Base-by-base conservation (phyloP, 2,329 filamentous ascomycete genomes). In the Colletotrichum eremochloae region DNA sequence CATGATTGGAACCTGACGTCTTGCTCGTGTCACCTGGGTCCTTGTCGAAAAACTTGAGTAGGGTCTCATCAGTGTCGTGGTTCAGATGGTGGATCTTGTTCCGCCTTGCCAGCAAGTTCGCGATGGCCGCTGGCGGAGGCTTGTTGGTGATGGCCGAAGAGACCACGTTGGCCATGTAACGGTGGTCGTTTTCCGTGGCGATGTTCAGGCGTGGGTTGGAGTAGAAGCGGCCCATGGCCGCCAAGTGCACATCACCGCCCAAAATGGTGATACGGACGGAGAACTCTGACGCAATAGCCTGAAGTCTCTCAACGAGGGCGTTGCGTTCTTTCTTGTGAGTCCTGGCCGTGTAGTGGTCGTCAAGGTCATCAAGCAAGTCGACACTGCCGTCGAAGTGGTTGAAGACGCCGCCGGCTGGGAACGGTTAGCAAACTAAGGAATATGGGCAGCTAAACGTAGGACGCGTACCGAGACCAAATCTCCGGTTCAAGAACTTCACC, bases 121-220 rank as follows among this genome's bases (percentile, higher is more conserved):
- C 95, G 78, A 99, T 93, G 76, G 84, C 95, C 80, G 92, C 90
- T 1, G 96, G 94, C 18, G 95, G 94, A 2, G 96, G 96, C 77
- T 96, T 96, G 80, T 99, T 98, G 75, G 97, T 95, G 78, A 99
- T 98, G 42, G 95, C 95, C 0, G 95, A 98, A 7, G 95, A 97
- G 65, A 98, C 89, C 29, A 99, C 88, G 78, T 99, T 99, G 63
- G 92, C 93, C 91, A 99, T 98, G 82, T 98, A 98, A 68, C 96
- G 90, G 80, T 94, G 93, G 81, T 99, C 96, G 71, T 92, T 88
- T 79, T 96, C 93, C 67, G 91, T 92, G 0, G 94, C 88, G 44
- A 97, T 88, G 65, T 91, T 88, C 56, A 96, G 87, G 76, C 91
- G 92, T 9, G 94, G 94, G 77, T 96, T 96, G 20, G 94, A 95